Evolutionary conservation across 805 yeast genomes (phyloP).

Genomic region (Yarrowia divulgata): DNA sequence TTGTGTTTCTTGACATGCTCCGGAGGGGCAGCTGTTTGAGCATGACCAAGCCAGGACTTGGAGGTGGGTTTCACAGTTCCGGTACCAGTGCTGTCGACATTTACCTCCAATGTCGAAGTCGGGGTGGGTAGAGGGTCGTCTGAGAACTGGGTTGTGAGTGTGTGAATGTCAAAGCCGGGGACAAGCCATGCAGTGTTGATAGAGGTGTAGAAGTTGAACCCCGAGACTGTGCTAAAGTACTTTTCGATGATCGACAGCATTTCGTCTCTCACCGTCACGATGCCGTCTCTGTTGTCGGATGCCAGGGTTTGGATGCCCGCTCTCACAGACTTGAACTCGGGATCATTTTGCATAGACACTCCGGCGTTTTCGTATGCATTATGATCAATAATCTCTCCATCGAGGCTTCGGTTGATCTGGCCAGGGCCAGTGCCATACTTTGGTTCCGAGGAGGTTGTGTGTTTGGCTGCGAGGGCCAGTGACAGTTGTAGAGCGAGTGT

Average conservation of each 20-base stretch:
- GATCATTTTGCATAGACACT: constrained; percentile 1
- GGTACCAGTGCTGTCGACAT: neutral
- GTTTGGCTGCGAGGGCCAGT: constrained; percentile 5
- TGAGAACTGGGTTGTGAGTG: constrained; percentile 19
- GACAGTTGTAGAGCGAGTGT: neutral
- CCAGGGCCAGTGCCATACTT: constrained; percentile 22
- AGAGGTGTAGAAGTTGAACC: constrained; percentile 14
- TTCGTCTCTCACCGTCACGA: constrained; percentile 21
- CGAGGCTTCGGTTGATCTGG: constrained; percentile 20
- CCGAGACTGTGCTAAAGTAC: constrained; percentile 23
- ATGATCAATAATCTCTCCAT: constrained; percentile 21
- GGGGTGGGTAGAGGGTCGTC: constrained; percentile 14
- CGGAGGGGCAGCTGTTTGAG: constrained; percentile 10
- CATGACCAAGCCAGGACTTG: neutral
- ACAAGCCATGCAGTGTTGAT: constrained; percentile 25
- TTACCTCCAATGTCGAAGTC: neutral
- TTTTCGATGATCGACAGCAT: constrained; percentile 21
- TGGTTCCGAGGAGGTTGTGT: constrained; percentile 5
- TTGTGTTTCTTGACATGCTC: neutral
- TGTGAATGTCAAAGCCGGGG: constrained; percentile 19
- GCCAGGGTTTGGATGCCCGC: constrained; percentile 5
- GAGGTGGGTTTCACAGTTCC: neutral
- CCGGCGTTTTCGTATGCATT: constrained; percentile 29
- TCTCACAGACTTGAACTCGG: constrained; percentile 7
- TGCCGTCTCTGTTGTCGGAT: constrained; percentile 7